These are phyloP conservation scores for Polyporus tsugae DNA, from an alignment of 1,284 basidiomycete genomes.

Conservation along the genomic window DNA sequence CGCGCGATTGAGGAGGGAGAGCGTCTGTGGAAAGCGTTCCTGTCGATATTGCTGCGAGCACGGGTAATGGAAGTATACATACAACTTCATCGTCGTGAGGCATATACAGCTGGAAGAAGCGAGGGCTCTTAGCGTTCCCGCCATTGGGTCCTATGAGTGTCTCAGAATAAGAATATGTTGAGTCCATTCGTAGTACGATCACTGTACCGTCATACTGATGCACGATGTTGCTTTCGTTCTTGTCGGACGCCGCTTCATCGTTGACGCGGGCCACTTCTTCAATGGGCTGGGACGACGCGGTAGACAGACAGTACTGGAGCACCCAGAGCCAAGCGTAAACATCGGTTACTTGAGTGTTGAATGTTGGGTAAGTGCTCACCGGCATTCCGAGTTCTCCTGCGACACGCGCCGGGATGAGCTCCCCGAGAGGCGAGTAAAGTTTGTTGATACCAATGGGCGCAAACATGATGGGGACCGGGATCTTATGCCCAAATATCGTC, in stretches of 20 bases:
- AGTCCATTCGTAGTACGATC: too few species aligned
- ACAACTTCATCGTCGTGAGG: slow-evolving; percentile 62
- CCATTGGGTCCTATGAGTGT: slow-evolving; percentile 42
- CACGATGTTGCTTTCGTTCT: slow-evolving; percentile 50
- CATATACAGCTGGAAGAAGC: slow-evolving; percentile 71
- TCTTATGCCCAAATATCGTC: slow-evolving; percentile 59
- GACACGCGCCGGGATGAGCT: slow-evolving; percentile 61
- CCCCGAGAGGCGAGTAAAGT: slow-evolving; percentile 59
- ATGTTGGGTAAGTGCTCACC: slow-evolving; percentile 36
- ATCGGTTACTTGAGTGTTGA: neutral
- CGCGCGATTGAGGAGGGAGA: slow-evolving; percentile 56
- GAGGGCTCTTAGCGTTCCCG: slow-evolving; percentile 49
- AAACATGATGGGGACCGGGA: slow-evolving; percentile 63
- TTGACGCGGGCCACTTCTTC: slow-evolving; percentile 62
- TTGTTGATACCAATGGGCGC: slow-evolving; percentile 69
- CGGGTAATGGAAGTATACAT: neutral
- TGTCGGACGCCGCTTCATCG: slow-evolving; percentile 47
- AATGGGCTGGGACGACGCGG: slow-evolving; percentile 60
- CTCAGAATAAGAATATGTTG: neutral
- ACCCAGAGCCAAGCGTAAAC: neutral
- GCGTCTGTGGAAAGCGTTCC: slow-evolving; percentile 40
- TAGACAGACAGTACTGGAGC: slow-evolving; percentile 60
- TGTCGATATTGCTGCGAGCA: neutral
- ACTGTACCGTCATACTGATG: slow-evolving; percentile 41
- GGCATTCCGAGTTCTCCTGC: slow-evolving; percentile 64